Base-by-base conservation (phyloP, 257 asterid genomes). In the Scutellaria minor region DNA sequence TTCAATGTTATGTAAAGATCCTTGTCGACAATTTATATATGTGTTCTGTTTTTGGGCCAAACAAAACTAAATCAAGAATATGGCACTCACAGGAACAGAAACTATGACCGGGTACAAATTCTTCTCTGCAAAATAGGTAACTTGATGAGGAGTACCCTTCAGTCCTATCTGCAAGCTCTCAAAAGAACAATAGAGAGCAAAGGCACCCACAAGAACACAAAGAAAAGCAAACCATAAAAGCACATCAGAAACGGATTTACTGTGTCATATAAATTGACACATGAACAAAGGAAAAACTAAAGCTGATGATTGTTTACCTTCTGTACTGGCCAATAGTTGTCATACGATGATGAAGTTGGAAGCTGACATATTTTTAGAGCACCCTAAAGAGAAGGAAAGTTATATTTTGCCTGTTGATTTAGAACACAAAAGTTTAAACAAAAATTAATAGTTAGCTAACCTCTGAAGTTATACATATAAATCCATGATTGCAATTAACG, bases 121-220 rank as follows among this genome's bases (percentile, higher is more conserved):
- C 93, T 94, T 94, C 87, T 94, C 99, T 48, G 96, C 79, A 78
- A 88, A 94, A 81, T 89, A 94, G 74, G 97, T 86, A 54, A 94
- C 95, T 82, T 94, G 97, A 87, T 94, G 99, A 41, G 99, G 97
- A 77, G 99, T 91, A 61, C 95, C 96, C 90, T 94, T 91, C 83
- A 94, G 66, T 55, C 92, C 86, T 78, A 85, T 78, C 99, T 93
- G 96, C 57, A 80, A 75, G 79, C 52, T 5, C 70, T 42, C 82
- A 76, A 45, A 27, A 66, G 53, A 53, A 46, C 12, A 41, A 64
- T 13, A 50, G 62, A 57, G 50, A 48, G 73, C 56, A 64, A 70
- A 44, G 52, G 15, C 73, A 68, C 20, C 64, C 51, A 62, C 22
- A 41, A 55, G 58, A 69, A 72, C 2, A n/a, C 62, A 53, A 31